Conservation (phyloP, 192 early-diverging fungal species). For the Umbelopsis ramanniana region DNA sequence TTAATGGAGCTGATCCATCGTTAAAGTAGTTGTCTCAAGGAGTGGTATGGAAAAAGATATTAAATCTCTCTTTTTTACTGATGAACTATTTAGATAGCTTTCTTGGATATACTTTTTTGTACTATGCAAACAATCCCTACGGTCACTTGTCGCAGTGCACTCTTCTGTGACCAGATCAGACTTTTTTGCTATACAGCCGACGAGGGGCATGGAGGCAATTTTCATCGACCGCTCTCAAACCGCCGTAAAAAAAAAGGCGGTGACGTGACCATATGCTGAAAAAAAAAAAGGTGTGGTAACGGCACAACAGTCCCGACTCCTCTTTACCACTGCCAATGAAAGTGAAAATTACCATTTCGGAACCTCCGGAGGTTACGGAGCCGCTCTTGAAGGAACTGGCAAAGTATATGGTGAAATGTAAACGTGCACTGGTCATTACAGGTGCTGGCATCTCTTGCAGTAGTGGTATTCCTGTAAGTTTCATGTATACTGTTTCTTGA, state of each 20-base stretch:
- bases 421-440: conserved; percentile 69
- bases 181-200: neutral
- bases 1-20: too few relatives aligned
- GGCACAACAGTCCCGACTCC: conserved; percentile 4
- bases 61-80: too few relatives aligned
- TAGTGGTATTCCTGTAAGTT: conserved; percentile 83
- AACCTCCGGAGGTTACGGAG: conserved; percentile 37
- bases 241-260: neutral
- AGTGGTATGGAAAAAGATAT: too few relatives aligned
- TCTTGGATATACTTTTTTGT: too few relatives aligned
- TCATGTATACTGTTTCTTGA: conserved; percentile 14
- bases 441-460: conserved; percentile 93
- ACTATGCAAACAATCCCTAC: too few relatives aligned
- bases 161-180: too few relatives aligned
- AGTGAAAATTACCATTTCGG: conserved; percentile 34
- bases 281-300: conserved; percentile 14
- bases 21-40: too few relatives aligned
- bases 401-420: conserved; percentile 42
- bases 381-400: conserved; percentile 38
- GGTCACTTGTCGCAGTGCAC: too few relatives aligned
- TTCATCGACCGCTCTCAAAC: neutral
- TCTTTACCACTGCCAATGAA: conserved; percentile 31
- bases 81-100: too few relatives aligned
- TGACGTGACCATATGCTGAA: conserved; percentile 3
- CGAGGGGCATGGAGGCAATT: neutral